Conservation (phyloP, 2,329 filamentous ascomycete genomes). For the Pestalotiopsis sp. region DNA sequence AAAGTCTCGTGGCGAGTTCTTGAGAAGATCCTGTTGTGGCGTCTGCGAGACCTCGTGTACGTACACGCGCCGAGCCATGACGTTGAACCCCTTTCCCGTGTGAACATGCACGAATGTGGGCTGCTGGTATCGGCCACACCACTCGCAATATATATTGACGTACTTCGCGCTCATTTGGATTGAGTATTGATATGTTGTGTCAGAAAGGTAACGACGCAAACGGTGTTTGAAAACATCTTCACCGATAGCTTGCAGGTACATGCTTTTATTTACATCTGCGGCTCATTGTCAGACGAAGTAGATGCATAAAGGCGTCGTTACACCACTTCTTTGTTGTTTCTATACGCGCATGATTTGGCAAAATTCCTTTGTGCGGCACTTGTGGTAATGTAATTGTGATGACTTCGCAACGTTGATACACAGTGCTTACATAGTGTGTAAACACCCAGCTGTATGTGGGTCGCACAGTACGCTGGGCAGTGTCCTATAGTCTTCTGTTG, state of each 20-base stretch:
- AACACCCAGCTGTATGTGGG: fast-evolving
- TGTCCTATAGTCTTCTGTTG: not conserved
- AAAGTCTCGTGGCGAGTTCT: not conserved
- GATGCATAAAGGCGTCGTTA: not conserved
- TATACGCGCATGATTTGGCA: not conserved
- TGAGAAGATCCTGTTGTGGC: not conserved
- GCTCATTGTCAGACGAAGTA: not conserved
- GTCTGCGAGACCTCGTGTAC: not conserved
- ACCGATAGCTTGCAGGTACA: not conserved
- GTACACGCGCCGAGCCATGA: not conserved
- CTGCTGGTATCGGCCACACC: constrained; percentile 1
- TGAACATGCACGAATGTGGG: not conserved
- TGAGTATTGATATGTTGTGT: not conserved
- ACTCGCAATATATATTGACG: not conserved
- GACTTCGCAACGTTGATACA: not conserved
- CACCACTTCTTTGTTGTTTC: not conserved
- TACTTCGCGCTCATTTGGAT: not conserved
- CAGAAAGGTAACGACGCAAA: not conserved
- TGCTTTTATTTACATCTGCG: not conserved
- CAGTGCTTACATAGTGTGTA: no score
- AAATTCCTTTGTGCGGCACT: not conserved
- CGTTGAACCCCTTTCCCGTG: not conserved
- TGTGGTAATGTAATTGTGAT: not conserved
- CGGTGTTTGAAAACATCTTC: not conserved
- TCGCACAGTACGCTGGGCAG: not conserved